These are phyloP conservation scores for Pleoardoris graminearum DNA, from an alignment of 2,329 filamentous ascomycete species.

Conservation along the genomic window DNA sequence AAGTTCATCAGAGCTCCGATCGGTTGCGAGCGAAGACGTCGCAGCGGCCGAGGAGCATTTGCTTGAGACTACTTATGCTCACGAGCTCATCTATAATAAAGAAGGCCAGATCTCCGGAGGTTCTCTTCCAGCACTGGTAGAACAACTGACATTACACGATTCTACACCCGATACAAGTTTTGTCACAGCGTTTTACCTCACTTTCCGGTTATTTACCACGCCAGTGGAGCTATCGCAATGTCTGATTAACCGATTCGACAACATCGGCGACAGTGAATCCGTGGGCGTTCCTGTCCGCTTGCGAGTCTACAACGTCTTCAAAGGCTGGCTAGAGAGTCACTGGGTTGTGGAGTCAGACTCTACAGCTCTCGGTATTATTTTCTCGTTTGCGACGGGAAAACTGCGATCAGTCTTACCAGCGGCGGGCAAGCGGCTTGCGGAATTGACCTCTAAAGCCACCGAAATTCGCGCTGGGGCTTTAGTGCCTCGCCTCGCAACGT, in stretches of 20 bases:
- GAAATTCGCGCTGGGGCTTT: slow-evolving; percentile 69
- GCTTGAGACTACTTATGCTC: slow-evolving; percentile 88
- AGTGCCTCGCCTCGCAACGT: slow-evolving; percentile 80
- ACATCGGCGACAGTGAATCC: slow-evolving; percentile 76
- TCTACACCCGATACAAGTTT: slow-evolving; percentile 90
- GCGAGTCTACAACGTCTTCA: slow-evolving; percentile 94
- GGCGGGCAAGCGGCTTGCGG: slow-evolving; percentile 77
- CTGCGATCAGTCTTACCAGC: slow-evolving; percentile 70
- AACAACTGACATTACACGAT: slow-evolving; percentile 89
- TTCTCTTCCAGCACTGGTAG: slow-evolving; percentile 86
- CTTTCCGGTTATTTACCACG: slow-evolving; percentile 89
- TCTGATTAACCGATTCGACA: slow-evolving; percentile 90
- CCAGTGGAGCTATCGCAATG: slow-evolving; percentile 77
- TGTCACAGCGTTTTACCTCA: slow-evolving; percentile 93
- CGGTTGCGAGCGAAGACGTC: slow-evolving; percentile 70
- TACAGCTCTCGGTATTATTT: slow-evolving; percentile 73
- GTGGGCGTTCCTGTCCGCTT: slow-evolving; percentile 81
- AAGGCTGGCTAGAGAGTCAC: slow-evolving; percentile 95
- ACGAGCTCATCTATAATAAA: slow-evolving; percentile 91
- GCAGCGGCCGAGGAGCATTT: slow-evolving; percentile 81
- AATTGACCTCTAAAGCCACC: slow-evolving; percentile 78
- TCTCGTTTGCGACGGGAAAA: slow-evolving; percentile 76
- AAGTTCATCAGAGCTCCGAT: slow-evolving; percentile 66
- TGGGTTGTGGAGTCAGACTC: slow-evolving; percentile 85
- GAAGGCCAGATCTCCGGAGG: slow-evolving; percentile 94